phyloP scores from a whole-genome alignment of 2,329 filamentous ascomycete genomes.

The Lachnellula hyalina region DNA sequence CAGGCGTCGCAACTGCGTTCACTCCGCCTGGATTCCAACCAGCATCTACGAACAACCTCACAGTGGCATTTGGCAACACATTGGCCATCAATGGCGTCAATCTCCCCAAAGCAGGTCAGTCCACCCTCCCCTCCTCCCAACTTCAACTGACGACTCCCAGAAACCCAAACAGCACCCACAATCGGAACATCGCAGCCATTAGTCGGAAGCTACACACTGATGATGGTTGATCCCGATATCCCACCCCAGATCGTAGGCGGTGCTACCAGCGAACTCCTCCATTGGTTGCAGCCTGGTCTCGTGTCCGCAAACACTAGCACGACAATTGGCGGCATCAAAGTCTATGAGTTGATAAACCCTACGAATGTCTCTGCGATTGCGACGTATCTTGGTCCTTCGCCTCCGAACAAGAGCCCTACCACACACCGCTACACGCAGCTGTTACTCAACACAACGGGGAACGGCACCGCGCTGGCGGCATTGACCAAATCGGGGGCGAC shows the following conservation, averaged over 20 bases:
- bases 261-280: constrained; percentile 23
- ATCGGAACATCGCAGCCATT: constrained; percentile 20
- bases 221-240: constrained; percentile 29
- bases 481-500: constrained; percentile 6
- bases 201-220: constrained; percentile 24
- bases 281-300: constrained; percentile 28
- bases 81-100: constrained; percentile 23
- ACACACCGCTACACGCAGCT: constrained; percentile 27
- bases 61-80: constrained; percentile 22
- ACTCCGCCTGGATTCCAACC: constrained; percentile 26
- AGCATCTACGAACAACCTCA: constrained; percentile 19
- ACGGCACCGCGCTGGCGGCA: constrained; percentile 2
- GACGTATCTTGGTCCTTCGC: constrained; percentile 21
- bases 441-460: constrained; percentile 23
- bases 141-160: constrained; percentile 6
- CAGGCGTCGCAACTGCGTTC: constrained; percentile 23
- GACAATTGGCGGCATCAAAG: constrained; percentile 18
- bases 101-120: constrained; percentile 22
- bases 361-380: constrained; percentile 21
- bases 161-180: constrained; percentile 17
- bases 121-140: background rate
- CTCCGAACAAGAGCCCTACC: constrained; percentile 21
- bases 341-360: constrained; percentile 21
- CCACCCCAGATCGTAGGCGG: constrained; percentile 17
- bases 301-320: constrained; percentile 18